Conservation (phyloP, 169 alveolate genomes). For the Plasmodium yoelii region DNA sequence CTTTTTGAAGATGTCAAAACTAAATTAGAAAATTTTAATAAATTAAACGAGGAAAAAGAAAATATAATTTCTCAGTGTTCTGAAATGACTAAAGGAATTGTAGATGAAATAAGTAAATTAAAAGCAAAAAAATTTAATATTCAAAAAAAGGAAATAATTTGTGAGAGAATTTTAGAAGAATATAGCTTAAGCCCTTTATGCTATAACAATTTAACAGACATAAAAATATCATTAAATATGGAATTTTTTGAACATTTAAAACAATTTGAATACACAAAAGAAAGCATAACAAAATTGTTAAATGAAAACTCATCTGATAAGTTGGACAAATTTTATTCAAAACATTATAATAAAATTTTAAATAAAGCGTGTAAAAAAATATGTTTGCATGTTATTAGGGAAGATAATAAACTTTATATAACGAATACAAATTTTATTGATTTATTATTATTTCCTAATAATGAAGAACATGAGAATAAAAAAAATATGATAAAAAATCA, state of each 20-base stretch:
- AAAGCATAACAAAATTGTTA: conserved; percentile 54
- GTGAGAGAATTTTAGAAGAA: conserved; percentile 38
- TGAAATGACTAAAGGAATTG: conserved; percentile 41
- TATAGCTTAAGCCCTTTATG: conserved; percentile 72
- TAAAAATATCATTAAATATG: conserved; percentile 64
- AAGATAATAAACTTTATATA: conserved; percentile 19
- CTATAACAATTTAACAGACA: conserved; percentile 46
- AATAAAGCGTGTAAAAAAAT: conserved; percentile 54
- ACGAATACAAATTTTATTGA: conserved; percentile 12
- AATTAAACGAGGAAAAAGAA: conserved; percentile 35
- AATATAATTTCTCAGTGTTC: conserved; percentile 32
- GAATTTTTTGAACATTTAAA: conserved; percentile 68
- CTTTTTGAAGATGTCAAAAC: conserved; percentile 39
- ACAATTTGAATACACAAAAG: conserved; percentile 63
- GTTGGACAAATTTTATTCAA: conserved; percentile 31
- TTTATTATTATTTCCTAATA: conserved; percentile 30
- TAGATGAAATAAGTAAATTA: conserved; percentile 39
- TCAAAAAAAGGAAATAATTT: conserved; percentile 54
- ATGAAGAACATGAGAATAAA: conserved; percentile 51
- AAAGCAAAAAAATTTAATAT: conserved; percentile 48
- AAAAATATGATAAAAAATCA: conserved; percentile 29
- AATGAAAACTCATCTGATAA: conserved; percentile 65
- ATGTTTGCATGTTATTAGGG: conserved; percentile 44
- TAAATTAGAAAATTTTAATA: conserved; percentile 31
- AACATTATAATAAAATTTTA: conserved; percentile 55